Evolutionary conservation across 331 rosid species (phyloP).

Genomic region (Acacia concinna): DNA sequence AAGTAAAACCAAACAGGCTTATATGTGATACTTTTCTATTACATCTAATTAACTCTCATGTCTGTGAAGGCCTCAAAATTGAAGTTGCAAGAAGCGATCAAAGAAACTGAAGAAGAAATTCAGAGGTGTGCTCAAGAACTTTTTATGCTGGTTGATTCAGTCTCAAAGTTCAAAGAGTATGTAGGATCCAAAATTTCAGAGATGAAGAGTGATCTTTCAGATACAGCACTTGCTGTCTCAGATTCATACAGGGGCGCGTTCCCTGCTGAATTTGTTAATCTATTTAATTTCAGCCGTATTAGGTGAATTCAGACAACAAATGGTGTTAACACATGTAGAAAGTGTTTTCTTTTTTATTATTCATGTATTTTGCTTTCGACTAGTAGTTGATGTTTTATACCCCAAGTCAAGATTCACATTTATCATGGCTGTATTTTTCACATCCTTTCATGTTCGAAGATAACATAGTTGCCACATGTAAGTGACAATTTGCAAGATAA

Average conservation of each 20-base stretch:
- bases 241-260: constrained; percentile 50
- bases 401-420: not conserved
- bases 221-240: constrained; percentile 56
- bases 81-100: constrained; percentile 62
- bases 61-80: constrained; percentile 55
- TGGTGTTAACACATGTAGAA: not conserved
- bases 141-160: constrained; percentile 53
- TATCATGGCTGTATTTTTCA: not conserved
- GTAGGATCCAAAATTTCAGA: constrained; percentile 53
- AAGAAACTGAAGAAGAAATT: constrained; percentile 62
- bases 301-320: not conserved
- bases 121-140: constrained; percentile 52
- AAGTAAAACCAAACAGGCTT: too few species aligned
- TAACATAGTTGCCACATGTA: not conserved
- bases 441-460: not conserved
- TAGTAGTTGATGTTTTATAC: not conserved
- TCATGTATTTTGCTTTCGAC: not conserved
- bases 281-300: constrained; percentile 2
- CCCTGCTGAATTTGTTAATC: constrained; percentile 33
- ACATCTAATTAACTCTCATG: constrained; percentile 29
- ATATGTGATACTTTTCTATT: not conserved
- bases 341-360: not conserved
- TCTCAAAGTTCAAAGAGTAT: constrained; percentile 61
- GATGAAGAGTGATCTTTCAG: constrained; percentile 57
- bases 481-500: not conserved